Conservation (phyloP, 768 basidiomycete genomes). For the Trametes elegans region DNA sequence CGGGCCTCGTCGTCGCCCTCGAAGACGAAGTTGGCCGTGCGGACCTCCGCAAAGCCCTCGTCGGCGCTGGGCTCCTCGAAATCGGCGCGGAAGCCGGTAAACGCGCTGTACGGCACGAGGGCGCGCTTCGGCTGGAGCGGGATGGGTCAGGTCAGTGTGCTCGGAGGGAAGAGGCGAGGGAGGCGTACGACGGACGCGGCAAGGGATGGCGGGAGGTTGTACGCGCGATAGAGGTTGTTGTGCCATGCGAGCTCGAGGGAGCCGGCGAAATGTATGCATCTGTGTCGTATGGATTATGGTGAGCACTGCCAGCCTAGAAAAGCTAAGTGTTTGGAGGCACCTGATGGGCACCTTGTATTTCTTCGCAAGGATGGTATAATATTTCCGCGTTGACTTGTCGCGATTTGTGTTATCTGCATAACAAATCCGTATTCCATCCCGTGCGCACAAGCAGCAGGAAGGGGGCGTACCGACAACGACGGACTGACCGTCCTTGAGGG, state of each 20-base stretch:
- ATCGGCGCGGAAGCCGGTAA: slow-evolving; percentile 52
- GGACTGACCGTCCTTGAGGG: slow-evolving; percentile 53
- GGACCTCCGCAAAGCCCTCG: slow-evolving; percentile 81
- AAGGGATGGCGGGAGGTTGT: slow-evolving; percentile 49
- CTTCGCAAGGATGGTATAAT: slow-evolving; percentile 69
- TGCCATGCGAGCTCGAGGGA: slow-evolving; percentile 86
- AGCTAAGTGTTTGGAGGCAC: slow-evolving; percentile 38
- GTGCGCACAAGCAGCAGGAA: not conserved
- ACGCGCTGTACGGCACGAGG: slow-evolving; percentile 57
- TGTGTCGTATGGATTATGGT: slow-evolving; percentile 24
- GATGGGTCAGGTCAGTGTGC: not conserved
- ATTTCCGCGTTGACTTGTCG: slow-evolving; percentile 60
- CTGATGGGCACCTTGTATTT: slow-evolving; percentile 53
- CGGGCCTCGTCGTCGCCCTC: slow-evolving; percentile 72
- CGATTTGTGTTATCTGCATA: slow-evolving; percentile 91
- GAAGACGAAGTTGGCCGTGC: slow-evolving; percentile 77
- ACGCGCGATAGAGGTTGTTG: slow-evolving; percentile 89
- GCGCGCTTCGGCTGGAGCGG: slow-evolving; percentile 45
- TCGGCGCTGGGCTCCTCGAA: slow-evolving; percentile 62
- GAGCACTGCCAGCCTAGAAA: not conserved
- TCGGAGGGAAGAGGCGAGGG: not conserved
- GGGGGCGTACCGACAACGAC: slow-evolving; percentile 69
- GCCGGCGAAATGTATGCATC: slow-evolving; percentile 76
- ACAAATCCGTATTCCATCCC: not conserved
- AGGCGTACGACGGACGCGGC: slow-evolving; percentile 40